Base-by-base conservation (phyloP, 176 grass and related monocot species). In the Ensete glaucum region DNA sequence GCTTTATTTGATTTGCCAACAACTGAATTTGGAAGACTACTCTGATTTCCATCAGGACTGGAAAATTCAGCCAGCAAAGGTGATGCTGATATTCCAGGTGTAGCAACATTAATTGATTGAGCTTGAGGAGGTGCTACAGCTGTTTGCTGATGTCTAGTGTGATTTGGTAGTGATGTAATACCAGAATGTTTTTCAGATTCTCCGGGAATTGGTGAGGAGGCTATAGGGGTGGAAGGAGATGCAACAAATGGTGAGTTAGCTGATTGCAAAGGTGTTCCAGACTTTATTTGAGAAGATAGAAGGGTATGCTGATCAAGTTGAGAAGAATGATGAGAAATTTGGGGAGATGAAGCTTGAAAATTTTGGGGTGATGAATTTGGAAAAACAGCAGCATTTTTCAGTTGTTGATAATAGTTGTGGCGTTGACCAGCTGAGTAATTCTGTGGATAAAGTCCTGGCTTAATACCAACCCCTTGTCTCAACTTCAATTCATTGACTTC, bases 281-380 rank as follows among this genome's bases (percentile, higher is more conserved):
- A 80, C 84, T 99, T 99, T 68, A 91, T 19, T 75, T 93, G 94
- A 84, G 94, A 80, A 75, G 86, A 76, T 82, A 98, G 76, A 11
- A 88, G 52, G 83, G 58, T 86, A 22, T 91, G 93, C 77, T 93
- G 95, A 80, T 99, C 95, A 84, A 99, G 69, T 81, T 94, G 90
- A 69, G 88, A 79, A 48, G 77, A 99, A 83, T 88, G 82, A 65
- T 91, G 82, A 12, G 90, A 94, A 80, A 94, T 91, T 88, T 99
- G 95, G 71, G 90, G 95, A 60, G 95, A 94, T 74, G 94, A 93
- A 72, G 90, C 80, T 93, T 98, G 94, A 49, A 91, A 78, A 71
- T 86, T 98, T 74, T 98, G 94, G 12, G 94, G 94, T 62, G 90
- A 98, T 50, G 88, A 98, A 80, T 91, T 98, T 67, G 94, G 86